Evolutionary conservation across 352 stramenopile genomes (phyloP), one percentile per base, ranked within the genome.

Genomic region (Pythium phragmiticola): DNA sequence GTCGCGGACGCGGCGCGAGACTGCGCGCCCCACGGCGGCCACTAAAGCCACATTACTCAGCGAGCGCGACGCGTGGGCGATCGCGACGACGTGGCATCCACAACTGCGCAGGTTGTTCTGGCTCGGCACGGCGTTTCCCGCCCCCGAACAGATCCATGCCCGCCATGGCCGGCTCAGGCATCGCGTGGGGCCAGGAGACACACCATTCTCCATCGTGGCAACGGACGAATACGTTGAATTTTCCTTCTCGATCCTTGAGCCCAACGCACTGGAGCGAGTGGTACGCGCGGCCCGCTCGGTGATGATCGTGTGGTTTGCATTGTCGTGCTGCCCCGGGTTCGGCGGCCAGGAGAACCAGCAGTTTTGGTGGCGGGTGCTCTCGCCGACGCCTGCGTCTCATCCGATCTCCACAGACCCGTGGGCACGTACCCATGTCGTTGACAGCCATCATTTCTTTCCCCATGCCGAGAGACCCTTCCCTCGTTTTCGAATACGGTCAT

Each of bases 291-390:
- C 34, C 16, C 30, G 36, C 6, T 33, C 57, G 9, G 57, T 46
- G n/a, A 39, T 16, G n/a, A 16, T 47, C 34, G 59, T 37, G 59
- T 58, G 59, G 59, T 51, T 59, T 26, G 59, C 49, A 5, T 39
- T 65, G 21, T 43, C 59, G 59, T 52, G 39, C n/a, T 65, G 59
- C 36, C 59, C 37, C 3, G 48, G 59, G 1, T 65, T 41, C 16
- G 17, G 48, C 23, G 48, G 48, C 30, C 14, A 19, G 6, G 59
- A 57, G 36, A 52, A 58, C 23, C 58, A 37, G 11, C 6, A 11
- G 14, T 65, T 65, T 28, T 65, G 48, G 59, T 28, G 34, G 43
- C 59, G 59, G 2, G 59, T 59, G 37, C 39, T 58, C 21, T 26
- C 17, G 21, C 11, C 36, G n/a, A 28, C 28, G 3, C 4, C 14